A percentile compares a stretch with the other conserved stretches of the same genome.
Conservation (phyloP, 106 monocot genomes). For the Platanthera zijinensis region DNA sequence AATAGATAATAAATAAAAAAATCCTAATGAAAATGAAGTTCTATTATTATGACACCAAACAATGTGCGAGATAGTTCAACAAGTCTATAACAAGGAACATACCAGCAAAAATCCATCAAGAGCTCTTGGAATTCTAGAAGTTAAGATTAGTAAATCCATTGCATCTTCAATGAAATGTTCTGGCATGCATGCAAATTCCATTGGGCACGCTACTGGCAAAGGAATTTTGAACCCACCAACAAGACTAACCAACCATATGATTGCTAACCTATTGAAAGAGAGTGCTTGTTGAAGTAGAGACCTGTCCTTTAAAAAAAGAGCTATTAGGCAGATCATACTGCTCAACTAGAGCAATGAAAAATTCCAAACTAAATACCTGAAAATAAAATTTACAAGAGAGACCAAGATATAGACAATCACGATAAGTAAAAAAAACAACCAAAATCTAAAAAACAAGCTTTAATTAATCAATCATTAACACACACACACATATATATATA, state of each 20-base stretch:
- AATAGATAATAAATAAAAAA: not conserved
- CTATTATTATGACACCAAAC: not conserved
- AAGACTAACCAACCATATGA: constrained; percentile 69
- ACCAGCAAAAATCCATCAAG: constrained; percentile 77
- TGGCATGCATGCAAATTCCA: constrained; percentile 93
- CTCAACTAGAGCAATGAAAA: not conserved
- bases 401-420: not conserved
- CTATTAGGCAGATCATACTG: constrained; percentile 9
- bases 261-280: constrained; percentile 83
- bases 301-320: constrained; percentile 56
- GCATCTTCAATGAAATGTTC: constrained; percentile 96
- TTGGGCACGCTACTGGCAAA: constrained; percentile 70
- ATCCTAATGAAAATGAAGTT: not conserved
- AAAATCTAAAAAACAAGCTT: no score
- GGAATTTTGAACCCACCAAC: constrained; percentile 97
- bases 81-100: constrained; percentile 11
- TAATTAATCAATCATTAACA: no score
- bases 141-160: constrained; percentile 89
- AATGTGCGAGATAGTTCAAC: not conserved
- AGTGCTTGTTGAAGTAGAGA: constrained; percentile 77
- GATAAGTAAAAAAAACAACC: no score
- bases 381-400: not conserved
- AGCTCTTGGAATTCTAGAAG: constrained; percentile 81
- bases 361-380: not conserved
- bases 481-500: no score